Percentiles rank a stretch among this genome's conserved stretches.
These are phyloP conservation scores for Tolypocladium guangdongense DNA, from an alignment of 2,329 filamentous ascomycete genomes.

Conservation along the genomic window DNA sequence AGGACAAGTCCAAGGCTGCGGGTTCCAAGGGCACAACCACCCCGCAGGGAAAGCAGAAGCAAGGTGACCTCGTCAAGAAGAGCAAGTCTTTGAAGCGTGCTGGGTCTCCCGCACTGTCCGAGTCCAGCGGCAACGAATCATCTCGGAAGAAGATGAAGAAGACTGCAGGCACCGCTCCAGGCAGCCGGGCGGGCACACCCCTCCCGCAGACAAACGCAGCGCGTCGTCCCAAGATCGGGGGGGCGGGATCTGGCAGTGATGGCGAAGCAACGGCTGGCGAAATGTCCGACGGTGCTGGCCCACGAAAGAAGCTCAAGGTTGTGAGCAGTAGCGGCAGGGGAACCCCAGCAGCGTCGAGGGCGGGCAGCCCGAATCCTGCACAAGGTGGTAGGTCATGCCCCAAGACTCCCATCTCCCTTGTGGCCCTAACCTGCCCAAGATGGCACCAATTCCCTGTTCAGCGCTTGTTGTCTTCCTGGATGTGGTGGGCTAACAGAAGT, in stretches of 20 bases:
- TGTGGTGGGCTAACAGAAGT: not conserved
- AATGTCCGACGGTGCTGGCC: conserved; percentile 44
- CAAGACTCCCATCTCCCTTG: not conserved
- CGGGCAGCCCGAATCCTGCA: conserved; percentile 45
- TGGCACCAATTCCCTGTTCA: not conserved
- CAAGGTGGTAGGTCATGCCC: conserved; percentile 25
- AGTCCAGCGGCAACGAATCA: conserved; percentile 86
- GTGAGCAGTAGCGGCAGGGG: conserved; percentile 33
- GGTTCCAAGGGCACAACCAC: conserved; percentile 59
- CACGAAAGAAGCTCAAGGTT: conserved; percentile 47
- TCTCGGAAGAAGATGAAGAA: conserved; percentile 69
- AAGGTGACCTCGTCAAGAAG: conserved; percentile 32
- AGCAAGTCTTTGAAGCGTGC: conserved; percentile 64
- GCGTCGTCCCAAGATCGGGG: conserved; percentile 29
- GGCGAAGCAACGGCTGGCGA: conserved; percentile 61
- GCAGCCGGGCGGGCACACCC: conserved; percentile 46
- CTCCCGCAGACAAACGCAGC: conserved; percentile 28
- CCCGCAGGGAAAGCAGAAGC: conserved; percentile 36
- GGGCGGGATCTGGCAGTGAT: conserved; percentile 55
- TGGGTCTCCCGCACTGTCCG: conserved; percentile 77
- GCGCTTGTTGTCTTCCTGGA: not conserved
- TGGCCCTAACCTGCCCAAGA: not conserved
- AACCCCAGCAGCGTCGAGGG: conserved; percentile 49
- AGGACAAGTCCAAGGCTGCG: conserved; percentile 39
- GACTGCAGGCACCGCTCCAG: conserved; percentile 35